Evolutionary conservation across 345 rosid species (phyloP).

Genomic region (Pelargonium nanum): DNA sequence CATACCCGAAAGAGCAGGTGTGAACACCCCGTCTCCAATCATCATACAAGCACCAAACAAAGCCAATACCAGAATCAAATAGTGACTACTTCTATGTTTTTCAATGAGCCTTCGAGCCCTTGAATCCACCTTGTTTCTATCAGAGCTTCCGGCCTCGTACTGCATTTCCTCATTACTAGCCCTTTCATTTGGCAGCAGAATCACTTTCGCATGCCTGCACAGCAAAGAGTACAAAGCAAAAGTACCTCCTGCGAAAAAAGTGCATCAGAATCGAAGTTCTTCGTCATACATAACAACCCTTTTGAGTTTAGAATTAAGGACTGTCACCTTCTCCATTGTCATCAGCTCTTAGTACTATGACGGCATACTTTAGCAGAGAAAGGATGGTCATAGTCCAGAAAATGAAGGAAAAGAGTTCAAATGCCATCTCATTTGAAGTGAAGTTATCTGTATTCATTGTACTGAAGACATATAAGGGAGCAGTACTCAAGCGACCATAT

Average conservation of each 20-base stretch:
- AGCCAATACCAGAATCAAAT: slow-evolving; percentile 40
- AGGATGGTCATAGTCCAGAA: slow-evolving; percentile 52
- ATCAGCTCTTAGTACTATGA: slow-evolving; percentile 44
- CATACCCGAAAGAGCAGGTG: slow-evolving; percentile 58
- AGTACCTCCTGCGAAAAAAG: slow-evolving; percentile 41
- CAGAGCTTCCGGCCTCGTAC: slow-evolving; percentile 19
- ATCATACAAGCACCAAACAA: slow-evolving; percentile 54
- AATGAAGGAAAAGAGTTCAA: slow-evolving; percentile 46
- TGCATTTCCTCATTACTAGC: slow-evolving; percentile 15
- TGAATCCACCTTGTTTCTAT: slow-evolving; percentile 20
- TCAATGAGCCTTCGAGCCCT: slow-evolving; percentile 33
- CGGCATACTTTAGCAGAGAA: slow-evolving; percentile 42
- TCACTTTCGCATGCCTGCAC: slow-evolving; percentile 47
- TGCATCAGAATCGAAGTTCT: not conserved
- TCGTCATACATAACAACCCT: not conserved
- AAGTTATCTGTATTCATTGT: slow-evolving; percentile 24
- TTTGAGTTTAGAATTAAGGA: not conserved
- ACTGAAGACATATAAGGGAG: slow-evolving; percentile 52
- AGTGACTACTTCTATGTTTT: slow-evolving; percentile 35
- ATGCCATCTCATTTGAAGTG: slow-evolving; percentile 25
- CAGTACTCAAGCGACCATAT: slow-evolving; percentile 43
- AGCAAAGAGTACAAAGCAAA: slow-evolving; percentile 53
- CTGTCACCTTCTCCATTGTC: slow-evolving; percentile 56
- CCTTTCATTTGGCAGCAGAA: slow-evolving; percentile 37
- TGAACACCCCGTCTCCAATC: slow-evolving; percentile 45